phyloP scores from a whole-genome alignment of 768 basidiomycete genomes.

The Lentinula boryana region DNA sequence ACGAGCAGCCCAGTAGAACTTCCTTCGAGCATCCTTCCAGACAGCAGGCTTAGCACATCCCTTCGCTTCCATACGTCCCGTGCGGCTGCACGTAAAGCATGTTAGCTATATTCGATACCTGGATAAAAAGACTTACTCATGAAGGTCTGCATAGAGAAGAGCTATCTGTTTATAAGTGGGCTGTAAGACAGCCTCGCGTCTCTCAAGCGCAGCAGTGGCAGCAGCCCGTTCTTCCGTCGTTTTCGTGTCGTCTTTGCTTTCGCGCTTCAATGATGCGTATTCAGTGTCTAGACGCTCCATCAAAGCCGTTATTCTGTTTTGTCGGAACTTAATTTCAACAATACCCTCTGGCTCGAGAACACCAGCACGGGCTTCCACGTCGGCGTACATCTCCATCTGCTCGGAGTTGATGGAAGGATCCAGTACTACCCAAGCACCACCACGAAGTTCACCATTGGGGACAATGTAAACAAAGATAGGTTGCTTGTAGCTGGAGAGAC shows the following conservation, averaged over 20 bases:
- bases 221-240: slow-evolving; percentile 68
- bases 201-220: slow-evolving; percentile 61
- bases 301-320: slow-evolving; percentile 81
- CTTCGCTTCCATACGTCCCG: slow-evolving; percentile 96
- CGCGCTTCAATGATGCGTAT: slow-evolving; percentile 76
- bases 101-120: slow-evolving; percentile 9
- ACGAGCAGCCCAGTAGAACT: slow-evolving; percentile 92
- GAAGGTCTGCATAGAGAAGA: slow-evolving; percentile 91
- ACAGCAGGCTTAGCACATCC: slow-evolving; percentile 82
- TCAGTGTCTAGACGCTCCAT: slow-evolving; percentile 92
- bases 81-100: slow-evolving; percentile 47
- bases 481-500: slow-evolving; percentile 93
- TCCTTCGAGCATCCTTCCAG: slow-evolving; percentile 86
- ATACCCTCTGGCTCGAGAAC: slow-evolving; percentile 96
- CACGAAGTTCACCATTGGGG: slow-evolving; percentile 96
- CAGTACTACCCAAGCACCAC: slow-evolving; percentile 98
- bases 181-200: slow-evolving; percentile 73
- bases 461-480: slow-evolving; percentile 98
- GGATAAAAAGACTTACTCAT: slow-evolving; percentile 60
- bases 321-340: slow-evolving; percentile 96
- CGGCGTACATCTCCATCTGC: slow-evolving; percentile 99
- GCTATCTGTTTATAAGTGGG: slow-evolving; percentile 95
- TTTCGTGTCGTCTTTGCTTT: slow-evolving; percentile 70
- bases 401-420: slow-evolving; percentile 96
- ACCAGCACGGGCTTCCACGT: slow-evolving; percentile 92